Base-by-base conservation (phyloP, 2,329 filamentous ascomycete species). In the Sporothrix sp. region DNA sequence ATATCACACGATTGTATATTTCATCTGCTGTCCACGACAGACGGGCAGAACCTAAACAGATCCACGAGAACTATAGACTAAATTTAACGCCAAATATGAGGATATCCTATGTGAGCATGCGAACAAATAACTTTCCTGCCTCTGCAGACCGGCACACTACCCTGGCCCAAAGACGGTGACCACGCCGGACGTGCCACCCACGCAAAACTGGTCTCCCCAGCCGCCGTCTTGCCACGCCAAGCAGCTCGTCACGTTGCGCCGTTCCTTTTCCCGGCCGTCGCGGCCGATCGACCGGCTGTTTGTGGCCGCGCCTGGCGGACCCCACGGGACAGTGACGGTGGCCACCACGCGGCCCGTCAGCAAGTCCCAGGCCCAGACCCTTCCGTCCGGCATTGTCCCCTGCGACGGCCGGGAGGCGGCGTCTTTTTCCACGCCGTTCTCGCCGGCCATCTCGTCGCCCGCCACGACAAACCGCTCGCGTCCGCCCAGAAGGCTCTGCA, bases 311-410 rank as follows among this genome's bases (percentile, higher is more conserved):
- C 67, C 66, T 7, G 52, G 54, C 11, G 56, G 53, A 1, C 76
- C 76, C 77, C 76, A 79, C 0, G 78, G 75, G 3, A 79, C 70
- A 32, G 63, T 67, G 6, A 95, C 67, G 57, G 71, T 79, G 28
- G 84, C 79, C 52, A 79, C 71, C 46, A 85, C 63, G 50, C 81
- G 77, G 1, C 87, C 90, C 6, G 76, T 84, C 50, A 95, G 64
- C 18, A 95, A 69, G 68, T 96, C 89, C 91, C 91, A 97, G 1
- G 81, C 87, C 70, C 83, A 82, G 7, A 89, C 67, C 60, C 73
- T 73, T 2, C 85, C 85, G 54, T 84, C 72, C 3, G 68, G 68
- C 2, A 52, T 64, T 52, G 36, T 23, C 35, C 50, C 33, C 44
- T 53, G 37, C 44, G 54, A 39, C 54, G 57, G 39, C 56, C 55